Conservation (phyloP, 257 asterid genomes). For the Echium plantagineum region DNA sequence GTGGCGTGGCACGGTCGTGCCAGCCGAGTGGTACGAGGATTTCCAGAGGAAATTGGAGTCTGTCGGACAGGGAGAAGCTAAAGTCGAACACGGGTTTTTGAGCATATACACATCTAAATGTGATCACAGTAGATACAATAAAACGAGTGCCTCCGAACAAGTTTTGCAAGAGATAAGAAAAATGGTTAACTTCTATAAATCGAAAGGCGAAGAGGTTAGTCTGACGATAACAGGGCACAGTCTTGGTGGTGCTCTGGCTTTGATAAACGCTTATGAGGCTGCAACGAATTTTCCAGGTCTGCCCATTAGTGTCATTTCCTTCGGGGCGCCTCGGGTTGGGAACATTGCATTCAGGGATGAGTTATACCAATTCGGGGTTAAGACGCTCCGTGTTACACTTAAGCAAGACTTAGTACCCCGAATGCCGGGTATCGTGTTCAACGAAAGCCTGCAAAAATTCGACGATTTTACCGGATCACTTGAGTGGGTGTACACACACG, state of each 20-base stretch:
- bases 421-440: constrained; percentile 62
- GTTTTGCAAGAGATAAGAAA: constrained; percentile 42
- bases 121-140: constrained; percentile 47
- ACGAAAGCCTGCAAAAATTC: constrained; percentile 61
- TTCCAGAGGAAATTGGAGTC: constrained; percentile 50
- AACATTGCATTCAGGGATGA: constrained; percentile 75
- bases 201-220: constrained; percentile 43
- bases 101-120: constrained; percentile 64
- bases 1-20: constrained; percentile 73
- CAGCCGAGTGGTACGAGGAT: constrained; percentile 71
- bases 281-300: constrained; percentile 45
- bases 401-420: constrained; percentile 64
- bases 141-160: constrained; percentile 65
- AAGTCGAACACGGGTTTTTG: constrained; percentile 65
- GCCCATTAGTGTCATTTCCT: constrained; percentile 43
- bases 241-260: constrained; percentile 64
- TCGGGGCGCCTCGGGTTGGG: constrained; percentile 72
- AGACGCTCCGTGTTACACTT: constrained; percentile 39
- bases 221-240: constrained; percentile 71
- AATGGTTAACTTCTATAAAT: constrained; percentile 27
- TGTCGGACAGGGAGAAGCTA: constrained; percentile 48
- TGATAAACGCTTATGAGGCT: constrained; percentile 67
- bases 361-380: constrained; percentile 47
- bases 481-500: constrained; percentile 82
- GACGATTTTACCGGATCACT: constrained; percentile 59